phyloP scores from a whole-genome alignment of 768 basidiomycete genomes.

The Sarcodon sp. region DNA sequence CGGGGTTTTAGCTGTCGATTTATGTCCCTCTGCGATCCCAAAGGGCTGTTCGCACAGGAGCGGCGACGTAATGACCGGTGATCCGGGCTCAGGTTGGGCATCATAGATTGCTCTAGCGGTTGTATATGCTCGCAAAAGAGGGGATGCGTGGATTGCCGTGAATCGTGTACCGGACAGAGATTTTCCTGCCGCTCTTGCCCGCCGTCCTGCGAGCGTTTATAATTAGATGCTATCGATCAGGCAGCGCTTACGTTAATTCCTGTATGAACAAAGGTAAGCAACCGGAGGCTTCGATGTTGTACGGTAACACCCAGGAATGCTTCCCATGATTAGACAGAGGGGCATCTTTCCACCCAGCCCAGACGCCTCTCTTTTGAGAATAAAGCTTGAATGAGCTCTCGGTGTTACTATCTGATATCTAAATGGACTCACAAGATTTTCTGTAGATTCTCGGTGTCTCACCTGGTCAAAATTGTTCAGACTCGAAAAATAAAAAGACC shows the following conservation, averaged over 20 bases:
- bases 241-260: constrained; percentile 38
- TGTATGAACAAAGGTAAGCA: constrained; percentile 10
- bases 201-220: constrained; percentile 7
- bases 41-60: constrained; percentile 59
- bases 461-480: constrained; percentile 25
- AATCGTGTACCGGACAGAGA: constrained; percentile 35
- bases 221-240: neutral
- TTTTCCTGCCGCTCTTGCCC: constrained; percentile 33
- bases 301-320: constrained; percentile 4
- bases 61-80: constrained; percentile 31
- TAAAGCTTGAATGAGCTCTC: neutral
- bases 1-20: constrained; percentile 19
- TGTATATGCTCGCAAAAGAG: constrained; percentile 47
- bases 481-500: neutral
- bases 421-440: constrained; percentile 44
- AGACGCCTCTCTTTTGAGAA: constrained; percentile 27
- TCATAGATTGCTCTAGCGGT: constrained; percentile 47
- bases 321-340: constrained; percentile 65
- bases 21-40: constrained; percentile 56
- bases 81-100: constrained; percentile 32
- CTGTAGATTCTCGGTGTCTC: constrained; percentile 67
- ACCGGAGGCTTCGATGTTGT: neutral
- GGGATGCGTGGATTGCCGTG: constrained; percentile 50
- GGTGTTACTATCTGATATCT: neutral
- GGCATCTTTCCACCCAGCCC: constrained; percentile 72